Evolutionary conservation across 768 basidiomycete genomes (phyloP), one percentile per base, ranked within the genome.

Genomic region (Pleurotus tuber-regium): DNA sequence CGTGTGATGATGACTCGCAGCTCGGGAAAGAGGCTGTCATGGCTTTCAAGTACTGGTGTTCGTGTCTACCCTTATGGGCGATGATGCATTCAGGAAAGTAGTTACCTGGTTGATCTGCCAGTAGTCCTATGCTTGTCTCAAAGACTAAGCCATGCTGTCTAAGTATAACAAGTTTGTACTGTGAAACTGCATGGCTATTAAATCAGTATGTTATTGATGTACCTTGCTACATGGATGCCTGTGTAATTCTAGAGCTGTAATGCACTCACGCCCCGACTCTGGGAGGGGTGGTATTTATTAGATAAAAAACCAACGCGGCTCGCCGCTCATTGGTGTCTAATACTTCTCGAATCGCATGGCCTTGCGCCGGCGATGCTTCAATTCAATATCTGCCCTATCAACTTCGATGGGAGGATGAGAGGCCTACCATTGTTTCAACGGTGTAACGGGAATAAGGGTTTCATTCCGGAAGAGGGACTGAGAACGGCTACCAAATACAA

Each of bases 21-120:
- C 11, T 18, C 16, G 19, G 49, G 49, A 23, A 40, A 50, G 21
- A 28, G 14, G 25, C 16, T 23, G 19, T 43, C 5, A 6, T 35
- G 33, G 19, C 21, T 9, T 14, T 36, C 41, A 2, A 43, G 41
- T 43, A 43, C 41, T 43, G n/a, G 19, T n/a, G 14, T 43, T 43
- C 23, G 41, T 21, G 23, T 23, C 41, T 21, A 14, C n/a, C 23
- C 10, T 11, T 14, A 47, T n/a, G n/a, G n/a, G n/a, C n/a, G n/a
- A n/a, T n/a, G 35, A 36, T 36, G 53, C 41, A 55, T 56, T 51
- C 24, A 46, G 67, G 68, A 72, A 68, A 76, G 74, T 82, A 82
- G 82, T 83, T 83, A 84, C 81, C 84, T 84, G 83, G 83, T 85
- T 85, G 83, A 85, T 85, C 82, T 85, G 82, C 84, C 81, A 84